Conservation (phyloP, 768 basidiomycete genomes). For the Pleurotus tuber-regium region DNA sequence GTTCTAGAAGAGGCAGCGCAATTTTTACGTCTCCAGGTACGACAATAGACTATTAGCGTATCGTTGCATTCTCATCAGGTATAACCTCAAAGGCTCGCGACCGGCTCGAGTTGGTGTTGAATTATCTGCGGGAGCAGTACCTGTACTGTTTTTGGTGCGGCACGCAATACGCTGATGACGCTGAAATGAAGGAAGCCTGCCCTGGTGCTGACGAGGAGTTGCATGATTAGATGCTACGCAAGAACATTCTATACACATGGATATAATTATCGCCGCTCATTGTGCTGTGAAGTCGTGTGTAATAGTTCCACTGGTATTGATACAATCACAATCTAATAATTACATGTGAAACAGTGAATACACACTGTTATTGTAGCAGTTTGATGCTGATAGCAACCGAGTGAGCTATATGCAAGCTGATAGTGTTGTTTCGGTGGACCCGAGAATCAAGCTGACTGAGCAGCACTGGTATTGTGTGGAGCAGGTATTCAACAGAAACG, state of each 20-base stretch:
- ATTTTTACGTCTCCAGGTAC: conserved; percentile 65
- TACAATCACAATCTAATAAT: neutral
- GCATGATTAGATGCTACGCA: conserved; percentile 58
- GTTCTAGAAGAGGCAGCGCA: conserved; percentile 63
- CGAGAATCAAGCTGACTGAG: neutral
- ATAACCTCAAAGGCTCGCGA: conserved; percentile 55
- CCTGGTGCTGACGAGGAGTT: conserved; percentile 76
- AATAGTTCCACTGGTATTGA: neutral
- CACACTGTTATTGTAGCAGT: neutral
- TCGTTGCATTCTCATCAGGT: conserved; percentile 13
- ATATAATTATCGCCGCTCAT: too few relatives aligned
- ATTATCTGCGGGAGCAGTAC: conserved; percentile 71
- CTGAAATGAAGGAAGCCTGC: conserved; percentile 63
- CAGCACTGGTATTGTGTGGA: neutral
- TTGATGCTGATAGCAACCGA: neutral
- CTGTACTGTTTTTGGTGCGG: conserved; percentile 91
- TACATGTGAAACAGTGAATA: neutral
- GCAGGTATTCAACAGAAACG: neutral
- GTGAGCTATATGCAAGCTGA: neutral
- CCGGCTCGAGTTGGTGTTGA: conserved; percentile 62
- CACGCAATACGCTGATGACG: conserved; percentile 59
- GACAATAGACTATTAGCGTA: conserved; percentile 17
- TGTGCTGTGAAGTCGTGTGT: neutral
- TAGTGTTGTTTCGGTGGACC: neutral
- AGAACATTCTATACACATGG: too few relatives aligned